Base-by-base conservation (phyloP, 768 basidiomycete genomes). In the Trametes cinnabarina region DNA sequence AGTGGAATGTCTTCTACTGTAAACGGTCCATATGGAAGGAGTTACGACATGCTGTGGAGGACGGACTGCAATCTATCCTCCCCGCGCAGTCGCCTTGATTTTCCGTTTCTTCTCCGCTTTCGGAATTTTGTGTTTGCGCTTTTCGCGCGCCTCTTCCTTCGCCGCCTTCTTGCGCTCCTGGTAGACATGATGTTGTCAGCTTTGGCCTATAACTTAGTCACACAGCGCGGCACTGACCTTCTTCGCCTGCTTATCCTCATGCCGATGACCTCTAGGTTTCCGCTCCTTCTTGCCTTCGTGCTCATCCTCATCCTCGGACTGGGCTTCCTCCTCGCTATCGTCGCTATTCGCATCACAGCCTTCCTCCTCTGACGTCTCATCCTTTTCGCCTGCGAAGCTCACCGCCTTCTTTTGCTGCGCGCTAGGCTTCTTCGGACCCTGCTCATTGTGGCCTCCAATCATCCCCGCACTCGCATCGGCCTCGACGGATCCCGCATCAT, bases 31-130 rank as follows among this genome's bases (percentile, higher is more conserved):
- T n/a, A n/a, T n/a, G n/a, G n/a, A n/a, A n/a, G n/a, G n/a, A n/a
- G n/a, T n/a, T n/a, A n/a, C n/a, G n/a, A n/a, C 26, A 19, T 47
- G 28, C 14, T n/a, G 37, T 22, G 4, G 23, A 35, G 11, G n/a
- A 44, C 12, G 34, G 11, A 22, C n/a, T 9, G 5, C 44, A 28
- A 47, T 66, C 55, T 55, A 69, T 22, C 68, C 63, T 26, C 68
- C 62, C 19, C 67, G 66, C 56, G 66, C 73, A 44, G 69, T 68
- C 63, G 63, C 41, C 66, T 92, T 97, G 65, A 98, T 80, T 62
- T 82, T 83, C 40, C 85, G 82, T 76, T 92, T 92, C 79, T 98
- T 98, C 74, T 96, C 93, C 40, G 88, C 85, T 70, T 98, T 98
- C 44, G 95, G 91, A 80, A 98, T 93, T 77, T 98, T 98, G 65